Evolutionary conservation across 2,329 filamentous ascomycete species (phyloP), one percentile per base, ranked within the genome.

Genomic region (Pseudocercospora vitis): DNA sequence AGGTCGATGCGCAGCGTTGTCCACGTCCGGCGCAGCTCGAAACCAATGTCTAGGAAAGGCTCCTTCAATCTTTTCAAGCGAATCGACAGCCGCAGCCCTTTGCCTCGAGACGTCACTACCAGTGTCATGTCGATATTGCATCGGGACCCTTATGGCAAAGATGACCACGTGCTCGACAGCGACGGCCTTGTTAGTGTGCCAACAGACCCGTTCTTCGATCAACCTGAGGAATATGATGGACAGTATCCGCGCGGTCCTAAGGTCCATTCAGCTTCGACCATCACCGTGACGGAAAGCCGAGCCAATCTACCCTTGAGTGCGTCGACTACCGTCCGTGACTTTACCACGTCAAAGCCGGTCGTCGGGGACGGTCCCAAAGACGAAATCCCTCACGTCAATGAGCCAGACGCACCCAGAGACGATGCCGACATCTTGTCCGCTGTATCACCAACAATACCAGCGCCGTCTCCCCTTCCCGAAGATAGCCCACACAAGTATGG

Each of bases 401-500:
- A 60, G 31, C 44, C 53, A n/a, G 33, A 49, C 7, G 49, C 53
- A 40, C 26, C 37, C 16, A 12, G 26, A 18, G 35, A 50, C 11
- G 51, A 55, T 9, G 47, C 32, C 12, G 45, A 50, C 28, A 45
- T 58, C 12, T 29, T 59, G 7, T 59, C 61, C 2, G 56, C 57
- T 8, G 40, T 65, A 11, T 68, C 64, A 37, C 67, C 67, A 5
- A 64, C 61, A 24, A 52, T 69, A 8, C 67, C 66, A 14, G 60
- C 65, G 24, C 67, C 67, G 18, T 65, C 65, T 32, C 65, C 65
- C 8, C 53, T 69, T 11, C 65, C 66, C 37, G 66, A 68, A 56
- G 67, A 69, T 48, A 68, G 66, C 45, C 67, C 67, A 14, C 67
- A 69, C 56, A 68, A 69, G 56, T 69, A 69, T 53, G 67, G 67